These are phyloP conservation scores for Bipolaris oryzae DNA, from an alignment of 2,329 filamentous ascomycete species.

Conservation along the genomic window DNA sequence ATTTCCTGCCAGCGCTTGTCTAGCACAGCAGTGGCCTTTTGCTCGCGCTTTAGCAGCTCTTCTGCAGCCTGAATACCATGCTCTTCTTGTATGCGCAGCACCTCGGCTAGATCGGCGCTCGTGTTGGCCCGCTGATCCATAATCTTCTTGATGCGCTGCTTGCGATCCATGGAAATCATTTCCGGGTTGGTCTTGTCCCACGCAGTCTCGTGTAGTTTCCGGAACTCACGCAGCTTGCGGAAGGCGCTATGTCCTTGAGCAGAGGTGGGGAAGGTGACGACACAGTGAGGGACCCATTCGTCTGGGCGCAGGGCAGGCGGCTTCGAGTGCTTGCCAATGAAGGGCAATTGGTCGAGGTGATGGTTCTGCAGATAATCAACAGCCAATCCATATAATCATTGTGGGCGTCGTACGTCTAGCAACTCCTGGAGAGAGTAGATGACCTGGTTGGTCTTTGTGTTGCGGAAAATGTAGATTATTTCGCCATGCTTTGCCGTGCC, in stretches of 20 bases:
- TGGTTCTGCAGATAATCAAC: slow-evolving; percentile 50
- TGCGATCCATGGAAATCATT: slow-evolving; percentile 53
- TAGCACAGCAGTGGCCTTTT: slow-evolving; percentile 21
- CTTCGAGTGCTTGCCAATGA: slow-evolving; percentile 68
- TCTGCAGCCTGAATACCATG: slow-evolving; percentile 32
- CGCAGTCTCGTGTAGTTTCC: slow-evolving; percentile 63
- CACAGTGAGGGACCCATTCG: slow-evolving; percentile 66
- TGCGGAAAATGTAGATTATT: slow-evolving; percentile 67
- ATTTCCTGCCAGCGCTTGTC: slow-evolving; percentile 36
- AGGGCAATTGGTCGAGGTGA: slow-evolving; percentile 64
- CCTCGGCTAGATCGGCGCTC: slow-evolving; percentile 65
- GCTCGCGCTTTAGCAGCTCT: slow-evolving; percentile 23
- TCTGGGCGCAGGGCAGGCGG: slow-evolving; percentile 65
- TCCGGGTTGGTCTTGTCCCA: slow-evolving; percentile 54
- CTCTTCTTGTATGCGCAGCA: slow-evolving; percentile 57
- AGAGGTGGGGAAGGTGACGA: slow-evolving; percentile 60
- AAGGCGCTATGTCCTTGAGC: slow-evolving; percentile 61
- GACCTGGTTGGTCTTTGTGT: slow-evolving; percentile 67
- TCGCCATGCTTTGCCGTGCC: slow-evolving; percentile 54
- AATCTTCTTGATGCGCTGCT: slow-evolving; percentile 59
- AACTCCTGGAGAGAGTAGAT: slow-evolving; percentile 65
- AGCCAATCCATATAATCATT: not conserved
- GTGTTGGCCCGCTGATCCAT: slow-evolving; percentile 70
- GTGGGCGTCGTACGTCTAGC: slow-evolving; percentile 57
- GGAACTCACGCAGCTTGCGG: slow-evolving; percentile 35